Percentiles rank a stretch among this genome's conserved stretches.
Conservation (phyloP, 192 early-diverging fungal genomes). For the Gaertneriomyces sp. region DNA sequence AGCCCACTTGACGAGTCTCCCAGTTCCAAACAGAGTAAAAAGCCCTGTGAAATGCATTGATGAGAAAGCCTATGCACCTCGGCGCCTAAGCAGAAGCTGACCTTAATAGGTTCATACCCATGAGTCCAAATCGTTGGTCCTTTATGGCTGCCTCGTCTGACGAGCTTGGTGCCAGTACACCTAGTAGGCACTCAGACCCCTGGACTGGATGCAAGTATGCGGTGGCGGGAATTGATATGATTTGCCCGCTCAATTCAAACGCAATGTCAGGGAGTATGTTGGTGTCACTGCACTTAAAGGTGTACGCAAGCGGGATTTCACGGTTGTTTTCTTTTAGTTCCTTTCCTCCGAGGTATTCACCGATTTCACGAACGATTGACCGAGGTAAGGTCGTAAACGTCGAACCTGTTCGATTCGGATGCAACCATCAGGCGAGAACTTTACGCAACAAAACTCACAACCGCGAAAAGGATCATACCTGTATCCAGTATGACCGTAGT, state of each 20-base stretch:
- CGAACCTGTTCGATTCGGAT: no score
- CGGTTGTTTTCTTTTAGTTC: no score
- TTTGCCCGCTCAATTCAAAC: not conserved
- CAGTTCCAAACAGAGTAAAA: slow-evolving; percentile 4
- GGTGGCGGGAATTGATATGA: not conserved
- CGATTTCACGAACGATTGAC: no score
- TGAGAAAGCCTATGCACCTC: not conserved
- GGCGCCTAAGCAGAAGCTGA: not conserved
- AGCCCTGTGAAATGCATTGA: slow-evolving; percentile 3
- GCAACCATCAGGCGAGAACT: no score
- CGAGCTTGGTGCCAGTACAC: not conserved
- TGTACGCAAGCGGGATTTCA: not conserved
- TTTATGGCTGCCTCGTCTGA: no score
- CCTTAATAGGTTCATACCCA: slow-evolving; percentile 2
- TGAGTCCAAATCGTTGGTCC: not conserved
- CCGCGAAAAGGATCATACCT: no score
- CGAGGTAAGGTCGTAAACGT: no score
- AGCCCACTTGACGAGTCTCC: not conserved
- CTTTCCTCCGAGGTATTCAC: no score
- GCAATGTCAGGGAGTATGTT: not conserved
- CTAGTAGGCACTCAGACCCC: not conserved
- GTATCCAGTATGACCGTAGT: no score
- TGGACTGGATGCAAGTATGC: not conserved
- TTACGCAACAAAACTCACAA: no score
- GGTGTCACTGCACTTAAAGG: not conserved